phyloP scores from a whole-genome alignment of 2,329 filamentous ascomycete genomes.

The Dactylellina cionopaga region DNA sequence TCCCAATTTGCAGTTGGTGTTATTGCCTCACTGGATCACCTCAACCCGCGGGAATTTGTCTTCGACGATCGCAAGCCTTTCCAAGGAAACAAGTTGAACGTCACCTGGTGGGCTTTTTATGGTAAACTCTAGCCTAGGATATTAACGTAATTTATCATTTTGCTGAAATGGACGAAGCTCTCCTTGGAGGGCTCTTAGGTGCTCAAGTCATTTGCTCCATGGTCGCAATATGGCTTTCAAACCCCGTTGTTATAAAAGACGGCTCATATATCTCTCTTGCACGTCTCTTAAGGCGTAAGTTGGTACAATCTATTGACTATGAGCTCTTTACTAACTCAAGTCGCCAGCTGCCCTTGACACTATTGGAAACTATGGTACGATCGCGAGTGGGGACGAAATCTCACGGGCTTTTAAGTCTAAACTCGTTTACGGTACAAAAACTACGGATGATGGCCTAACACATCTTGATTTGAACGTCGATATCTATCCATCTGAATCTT shows the following conservation, averaged over 20 bases:
- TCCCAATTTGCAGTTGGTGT: constrained; percentile 14
- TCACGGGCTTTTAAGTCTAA: neutral
- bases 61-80: constrained; percentile 15
- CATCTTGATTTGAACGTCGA: constrained; percentile 16
- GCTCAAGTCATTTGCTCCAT: neutral
- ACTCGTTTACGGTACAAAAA: constrained; percentile 14
- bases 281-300: constrained; percentile 1
- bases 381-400: constrained; percentile 14
- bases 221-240: neutral
- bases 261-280: constrained; percentile 9
- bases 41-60: constrained; percentile 20
- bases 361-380: constrained; percentile 4
- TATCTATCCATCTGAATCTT: neutral
- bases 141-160: neutral
- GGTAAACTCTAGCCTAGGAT: neutral
- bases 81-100: constrained; percentile 21
- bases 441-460: constrained; percentile 7
- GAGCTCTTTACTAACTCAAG: neutral
- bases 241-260: constrained; percentile 15
- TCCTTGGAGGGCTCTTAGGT: constrained; percentile 3
- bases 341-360: constrained; percentile 8
- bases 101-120: constrained; percentile 19
- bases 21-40: constrained; percentile 4
- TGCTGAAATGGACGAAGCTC: neutral
- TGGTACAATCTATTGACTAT: neutral